phyloP scores from a whole-genome alignment of 108 stramenopile species.

The Skeletonema tropicum region DNA sequence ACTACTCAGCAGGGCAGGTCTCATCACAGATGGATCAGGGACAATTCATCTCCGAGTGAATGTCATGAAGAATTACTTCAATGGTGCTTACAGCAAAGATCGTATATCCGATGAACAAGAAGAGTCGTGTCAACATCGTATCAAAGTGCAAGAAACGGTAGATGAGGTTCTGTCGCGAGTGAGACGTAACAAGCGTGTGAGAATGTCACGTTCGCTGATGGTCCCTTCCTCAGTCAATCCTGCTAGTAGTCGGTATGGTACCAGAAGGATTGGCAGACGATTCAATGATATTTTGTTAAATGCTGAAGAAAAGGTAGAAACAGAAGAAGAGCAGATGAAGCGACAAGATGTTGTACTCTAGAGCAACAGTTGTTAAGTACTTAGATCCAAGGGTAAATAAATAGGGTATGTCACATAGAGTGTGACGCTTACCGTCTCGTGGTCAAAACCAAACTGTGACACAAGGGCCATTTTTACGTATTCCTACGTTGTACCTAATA shows the following conservation, averaged over 20 bases:
- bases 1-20: slow-evolving; percentile 30
- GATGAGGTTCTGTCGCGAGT: slow-evolving; percentile 43
- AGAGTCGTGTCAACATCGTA: slow-evolving; percentile 12
- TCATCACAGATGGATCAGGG: slow-evolving; percentile 25
- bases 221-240: background rate
- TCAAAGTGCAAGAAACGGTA: slow-evolving; percentile 34
- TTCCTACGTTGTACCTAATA: too few species aligned
- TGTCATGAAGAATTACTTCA: slow-evolving; percentile 15
- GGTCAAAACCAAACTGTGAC: too few species aligned
- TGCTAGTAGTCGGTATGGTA: too few species aligned
- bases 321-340: too few species aligned
- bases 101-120: background rate
- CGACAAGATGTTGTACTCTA: too few species aligned
- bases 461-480: too few species aligned
- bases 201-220: slow-evolving; percentile 32
- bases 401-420: too few species aligned
- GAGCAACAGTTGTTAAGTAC: too few species aligned
- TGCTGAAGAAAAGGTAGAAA: background rate
- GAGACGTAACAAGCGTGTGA: slow-evolving; percentile 32
- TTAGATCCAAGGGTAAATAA: too few species aligned
- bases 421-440: too few species aligned
- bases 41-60: slow-evolving; percentile 14
- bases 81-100: background rate
- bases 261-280: background rate
- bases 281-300: background rate